Conservation (phyloP, 176 grass and related monocot species). For the Eragrostis nindensis region DNA sequence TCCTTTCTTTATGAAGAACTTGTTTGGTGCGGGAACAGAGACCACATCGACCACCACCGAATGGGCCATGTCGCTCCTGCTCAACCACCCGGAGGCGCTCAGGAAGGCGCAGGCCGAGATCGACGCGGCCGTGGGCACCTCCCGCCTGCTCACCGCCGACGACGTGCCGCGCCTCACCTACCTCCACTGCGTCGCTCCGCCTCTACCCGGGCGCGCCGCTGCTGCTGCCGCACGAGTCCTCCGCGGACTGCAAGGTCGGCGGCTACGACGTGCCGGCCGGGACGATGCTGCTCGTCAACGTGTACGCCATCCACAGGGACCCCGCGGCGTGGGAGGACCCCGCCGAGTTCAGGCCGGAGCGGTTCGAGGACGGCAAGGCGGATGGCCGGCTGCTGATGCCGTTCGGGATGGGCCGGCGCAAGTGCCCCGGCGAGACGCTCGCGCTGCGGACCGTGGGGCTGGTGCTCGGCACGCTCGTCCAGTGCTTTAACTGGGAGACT, state of each 20-base stretch:
- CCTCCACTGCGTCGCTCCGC: constrained; percentile 59
- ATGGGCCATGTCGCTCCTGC: constrained; percentile 69
- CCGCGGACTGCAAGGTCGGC: constrained; percentile 53
- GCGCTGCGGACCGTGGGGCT: constrained; percentile 46
- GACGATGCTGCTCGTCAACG: constrained; percentile 69
- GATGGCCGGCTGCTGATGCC: constrained; percentile 45
- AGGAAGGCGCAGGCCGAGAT: constrained; percentile 56
- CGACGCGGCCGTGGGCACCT: constrained; percentile 36
- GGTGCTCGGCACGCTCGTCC: constrained; percentile 55
- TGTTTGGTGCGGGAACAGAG: constrained; percentile 68
- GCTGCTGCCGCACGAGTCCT: constrained; percentile 59
- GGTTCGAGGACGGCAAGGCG: constrained; percentile 41
- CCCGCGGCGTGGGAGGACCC: constrained; percentile 44
- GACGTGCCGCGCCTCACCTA: constrained; percentile 58
- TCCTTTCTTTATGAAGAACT: background rate
- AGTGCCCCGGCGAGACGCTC: constrained; percentile 64
- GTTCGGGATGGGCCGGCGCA: constrained; percentile 68
- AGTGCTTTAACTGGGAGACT: constrained; percentile 73
- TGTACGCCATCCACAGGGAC: constrained; percentile 66
- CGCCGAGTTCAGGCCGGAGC: constrained; percentile 52
- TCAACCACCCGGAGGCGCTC: constrained; percentile 62
- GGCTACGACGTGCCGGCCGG: constrained; percentile 58
- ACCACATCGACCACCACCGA: constrained; percentile 58
- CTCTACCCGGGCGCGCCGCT: constrained; percentile 61
- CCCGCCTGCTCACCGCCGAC: constrained; percentile 40